Percentiles rank a stretch among this genome's conserved stretches.
Conservation (phyloP, 2,329 filamentous ascomycete genomes). For the Sclerotinia borealis region DNA sequence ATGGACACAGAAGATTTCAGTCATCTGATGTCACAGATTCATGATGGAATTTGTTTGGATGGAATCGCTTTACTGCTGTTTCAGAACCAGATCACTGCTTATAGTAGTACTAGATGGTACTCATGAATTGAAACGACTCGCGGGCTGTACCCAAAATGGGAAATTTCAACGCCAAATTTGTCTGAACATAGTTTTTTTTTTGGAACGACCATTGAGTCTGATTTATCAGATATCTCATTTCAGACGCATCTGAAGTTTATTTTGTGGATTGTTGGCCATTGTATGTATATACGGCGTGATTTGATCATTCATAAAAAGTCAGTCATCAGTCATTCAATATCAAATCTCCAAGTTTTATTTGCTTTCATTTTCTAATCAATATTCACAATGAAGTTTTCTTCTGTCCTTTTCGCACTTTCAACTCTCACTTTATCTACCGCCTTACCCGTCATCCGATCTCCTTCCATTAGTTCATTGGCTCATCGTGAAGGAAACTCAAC, state of each 20-base stretch:
- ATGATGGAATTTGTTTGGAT: not conserved
- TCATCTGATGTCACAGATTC: not conserved
- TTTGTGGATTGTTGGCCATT: conserved; percentile 5
- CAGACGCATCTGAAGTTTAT: conserved; percentile 2
- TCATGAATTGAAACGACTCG: not conserved
- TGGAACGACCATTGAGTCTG: not conserved
- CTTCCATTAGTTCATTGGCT: not conserved
- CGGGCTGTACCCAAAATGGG: not conserved
- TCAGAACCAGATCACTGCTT: not conserved
- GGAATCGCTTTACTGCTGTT: not conserved
- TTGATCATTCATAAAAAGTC: not conserved
- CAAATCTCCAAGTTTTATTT: not conserved
- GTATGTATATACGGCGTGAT: conserved; percentile 5
- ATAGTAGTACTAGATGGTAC: not conserved
- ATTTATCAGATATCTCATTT: not conserved
- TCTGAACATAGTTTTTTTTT: conserved; percentile 1
- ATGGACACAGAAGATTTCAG: not conserved
- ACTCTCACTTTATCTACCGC: conserved; percentile 4
- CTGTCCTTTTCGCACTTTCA: not conserved
- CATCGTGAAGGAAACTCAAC: not conserved
- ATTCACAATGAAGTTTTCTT: conserved; percentile 4
- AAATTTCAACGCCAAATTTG: not conserved
- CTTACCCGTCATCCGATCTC: not conserved
- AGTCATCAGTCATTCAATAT: not conserved
- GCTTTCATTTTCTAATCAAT: not conserved